Percentiles rank a stretch among this genome's conserved stretches.
Evolutionary conservation across 1,284 basidiomycete species (phyloP).

Genomic region (Ceratobasidium sp.): DNA sequence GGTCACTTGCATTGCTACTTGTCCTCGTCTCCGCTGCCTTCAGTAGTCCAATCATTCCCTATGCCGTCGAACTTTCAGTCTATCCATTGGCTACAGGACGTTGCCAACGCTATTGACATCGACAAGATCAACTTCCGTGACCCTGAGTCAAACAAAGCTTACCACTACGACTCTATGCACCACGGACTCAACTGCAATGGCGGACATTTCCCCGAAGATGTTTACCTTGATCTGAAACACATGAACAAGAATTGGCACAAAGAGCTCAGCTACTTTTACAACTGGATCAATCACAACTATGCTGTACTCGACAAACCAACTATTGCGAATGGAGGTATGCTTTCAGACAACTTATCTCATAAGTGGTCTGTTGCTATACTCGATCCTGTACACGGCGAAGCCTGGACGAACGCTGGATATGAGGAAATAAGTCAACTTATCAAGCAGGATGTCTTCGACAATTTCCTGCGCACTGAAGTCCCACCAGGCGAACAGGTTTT

Average conservation of each 20-base stretch:
- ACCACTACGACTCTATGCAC: background rate
- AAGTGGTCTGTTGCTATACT: background rate
- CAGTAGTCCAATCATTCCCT: no score
- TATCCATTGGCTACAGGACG: background rate
- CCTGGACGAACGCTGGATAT: background rate
- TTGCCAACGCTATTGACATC: background rate
- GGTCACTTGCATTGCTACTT: no score
- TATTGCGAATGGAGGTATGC: background rate
- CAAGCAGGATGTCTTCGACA: background rate
- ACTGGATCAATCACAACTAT: background rate
- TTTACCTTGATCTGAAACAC: background rate
- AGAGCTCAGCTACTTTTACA: background rate
- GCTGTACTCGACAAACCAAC: background rate
- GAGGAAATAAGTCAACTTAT: background rate
- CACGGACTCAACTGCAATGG: background rate
- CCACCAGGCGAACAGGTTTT: background rate
- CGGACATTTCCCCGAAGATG: background rate
- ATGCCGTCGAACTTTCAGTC: no score
- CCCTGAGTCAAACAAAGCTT: background rate
- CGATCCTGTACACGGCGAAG: constrained; percentile 2
- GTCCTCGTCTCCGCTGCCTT: no score
- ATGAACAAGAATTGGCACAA: background rate
- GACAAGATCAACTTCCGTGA: background rate
- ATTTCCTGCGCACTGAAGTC: background rate
- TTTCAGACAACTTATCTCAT: background rate